Evolutionary conservation across 257 asterid species (phyloP), one percentile per base, ranked within the genome.

Genomic region (Nicotiana paniculata): DNA sequence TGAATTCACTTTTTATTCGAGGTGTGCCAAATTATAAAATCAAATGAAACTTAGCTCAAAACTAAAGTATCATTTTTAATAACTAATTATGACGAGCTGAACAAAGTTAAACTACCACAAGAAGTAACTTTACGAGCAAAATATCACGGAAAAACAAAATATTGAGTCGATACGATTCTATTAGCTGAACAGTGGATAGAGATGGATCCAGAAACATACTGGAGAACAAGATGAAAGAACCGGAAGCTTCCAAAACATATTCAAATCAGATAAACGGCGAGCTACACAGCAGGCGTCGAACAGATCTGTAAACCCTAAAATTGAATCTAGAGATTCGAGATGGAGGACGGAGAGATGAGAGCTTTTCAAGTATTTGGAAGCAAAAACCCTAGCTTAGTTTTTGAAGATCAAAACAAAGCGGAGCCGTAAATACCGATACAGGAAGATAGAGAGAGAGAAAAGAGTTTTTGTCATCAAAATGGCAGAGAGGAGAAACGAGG

Each of bases 171-270:
- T 2, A 24, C 21, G 43, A 3, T 64, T 46, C 30, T 12, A 5
- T 24, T 79, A 69, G 77, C 33, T 53, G 75, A 63, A 37, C 3
- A 80, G 13, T 16, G 3, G 17, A 43, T 9, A 68, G 16, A 66
- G 63, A 77, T 63, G 79, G 87, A 86, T 81, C 88, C 53, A 54
- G 76, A 82, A 81, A 90, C 93, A 90, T 88, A 96, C 99, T 53
- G 99, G 98, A 62, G 99, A 94, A 80, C 98, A 90, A 84, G 99
- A 88, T 39, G 98, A 90, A 15, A 96, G 89, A 77, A 97, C 81
- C 39, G 98, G 86, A 81, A 96, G 95, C 92, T 96, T 94, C 99
- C 99, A 96, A 84, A 96, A 96, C 99, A 96, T 96, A 8, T 83
- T 86, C 65, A 77, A 78, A 77, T 79, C 26, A 18, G 39, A 80